A percentile compares a stretch with the other conserved stretches of the same genome.
phyloP scores from a whole-genome alignment of 805 yeast species.

The Tetrapisispora iriomotensis region DNA sequence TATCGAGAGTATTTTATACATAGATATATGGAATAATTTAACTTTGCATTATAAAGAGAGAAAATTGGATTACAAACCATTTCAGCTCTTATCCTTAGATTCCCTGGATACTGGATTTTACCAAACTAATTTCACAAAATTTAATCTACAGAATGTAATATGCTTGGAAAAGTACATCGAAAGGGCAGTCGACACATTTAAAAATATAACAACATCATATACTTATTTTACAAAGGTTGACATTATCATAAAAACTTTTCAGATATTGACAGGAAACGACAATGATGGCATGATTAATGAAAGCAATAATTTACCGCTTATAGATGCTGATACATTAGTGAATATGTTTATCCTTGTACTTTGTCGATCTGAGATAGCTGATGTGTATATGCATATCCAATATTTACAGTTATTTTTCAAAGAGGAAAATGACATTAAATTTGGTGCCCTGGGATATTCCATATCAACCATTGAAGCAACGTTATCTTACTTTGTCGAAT shows the following conservation, averaged over 20 bases:
- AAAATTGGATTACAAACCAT: slow-evolving; percentile 15
- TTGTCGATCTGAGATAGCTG: slow-evolving; percentile 46
- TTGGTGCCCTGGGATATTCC: slow-evolving; percentile 66
- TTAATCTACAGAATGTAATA: slow-evolving; percentile 22
- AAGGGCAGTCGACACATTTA: slow-evolving; percentile 44
- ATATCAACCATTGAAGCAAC: slow-evolving; percentile 81
- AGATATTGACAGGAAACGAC: slow-evolving; percentile 33
- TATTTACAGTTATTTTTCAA: slow-evolving; percentile 51
- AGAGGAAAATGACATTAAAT: slow-evolving; percentile 32
- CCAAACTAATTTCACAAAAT: slow-evolving; percentile 26
- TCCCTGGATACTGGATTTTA: slow-evolving; percentile 39
- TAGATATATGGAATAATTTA: slow-evolving; percentile 51
- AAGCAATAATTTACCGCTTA: slow-evolving; percentile 12
- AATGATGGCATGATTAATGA: slow-evolving; percentile 14
- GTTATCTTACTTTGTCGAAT: slow-evolving; percentile 44
- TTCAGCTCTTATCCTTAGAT: slow-evolving; percentile 30
- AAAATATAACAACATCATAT: slow-evolving; percentile 36
- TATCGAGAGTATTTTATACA: slow-evolving; percentile 60
- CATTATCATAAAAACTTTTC: slow-evolving; percentile 43
- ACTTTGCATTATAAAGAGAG: slow-evolving; percentile 19
- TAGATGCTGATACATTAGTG: slow-evolving; percentile 77
- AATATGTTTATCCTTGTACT: slow-evolving; percentile 66
- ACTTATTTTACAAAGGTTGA: slow-evolving; percentile 40
- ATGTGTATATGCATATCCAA: slow-evolving; percentile 52
- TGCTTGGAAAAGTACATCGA: slow-evolving; percentile 36